Conservation (phyloP, 192 early-diverging fungal genomes). For the Dissophora ornata region DNA sequence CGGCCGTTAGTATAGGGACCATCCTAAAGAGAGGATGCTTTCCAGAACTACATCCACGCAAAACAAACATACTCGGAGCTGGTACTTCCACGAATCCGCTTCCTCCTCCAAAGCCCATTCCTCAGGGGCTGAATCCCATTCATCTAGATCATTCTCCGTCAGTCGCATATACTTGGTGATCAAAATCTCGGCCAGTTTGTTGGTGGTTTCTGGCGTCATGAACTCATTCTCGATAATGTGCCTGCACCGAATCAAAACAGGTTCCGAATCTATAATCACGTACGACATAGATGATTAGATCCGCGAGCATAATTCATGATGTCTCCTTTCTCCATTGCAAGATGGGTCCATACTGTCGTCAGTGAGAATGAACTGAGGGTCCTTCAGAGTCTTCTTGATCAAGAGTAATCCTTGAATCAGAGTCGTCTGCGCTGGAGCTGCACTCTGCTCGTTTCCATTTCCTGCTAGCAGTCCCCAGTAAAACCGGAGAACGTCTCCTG, state of each 20-base stretch:
- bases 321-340: too few species aligned
- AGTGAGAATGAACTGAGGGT: constrained; percentile 57
- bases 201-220: constrained; percentile 76
- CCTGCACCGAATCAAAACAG: constrained; percentile 60
- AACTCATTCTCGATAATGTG: constrained; percentile 70
- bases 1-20: too few species aligned
- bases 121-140: constrained; percentile 91
- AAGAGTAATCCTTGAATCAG: constrained; percentile 82
- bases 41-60: too few species aligned
- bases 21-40: too few species aligned
- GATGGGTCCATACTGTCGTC: too few species aligned
- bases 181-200: constrained; percentile 73
- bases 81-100: constrained; percentile 88
- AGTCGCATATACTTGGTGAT: constrained; percentile 81
- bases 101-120: constrained; percentile 83
- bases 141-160: constrained; percentile 72
- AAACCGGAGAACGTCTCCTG: constrained; percentile 73
- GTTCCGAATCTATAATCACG: constrained; percentile 67
- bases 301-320: too few species aligned
- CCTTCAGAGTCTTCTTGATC: constrained; percentile 72
- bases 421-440: constrained; percentile 35
- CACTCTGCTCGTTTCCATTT: constrained; percentile 23
- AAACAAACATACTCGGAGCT: constrained; percentile 70
- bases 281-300: too few species aligned
- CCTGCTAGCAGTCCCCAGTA: constrained; percentile 76